phyloP scores from a whole-genome alignment of 495 filamentous ascomycete species.

The Neurospora hispaniola region DNA sequence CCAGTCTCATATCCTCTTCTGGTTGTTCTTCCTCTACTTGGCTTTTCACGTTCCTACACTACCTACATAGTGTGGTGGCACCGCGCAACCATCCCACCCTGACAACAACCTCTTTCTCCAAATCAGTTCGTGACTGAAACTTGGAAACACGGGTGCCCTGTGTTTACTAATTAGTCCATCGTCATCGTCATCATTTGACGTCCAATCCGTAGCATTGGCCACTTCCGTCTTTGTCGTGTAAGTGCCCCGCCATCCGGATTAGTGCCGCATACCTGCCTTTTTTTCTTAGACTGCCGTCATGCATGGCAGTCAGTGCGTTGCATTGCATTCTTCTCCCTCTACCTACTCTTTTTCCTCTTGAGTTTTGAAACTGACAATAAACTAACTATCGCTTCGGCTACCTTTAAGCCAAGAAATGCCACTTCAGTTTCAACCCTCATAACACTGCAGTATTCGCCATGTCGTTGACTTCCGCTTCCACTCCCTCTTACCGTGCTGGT shows the following conservation, averaged over 20 bases:
- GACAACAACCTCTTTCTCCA: not conserved
- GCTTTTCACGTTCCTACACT: not conserved
- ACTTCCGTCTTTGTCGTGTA: not conserved
- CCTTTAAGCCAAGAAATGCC: not conserved
- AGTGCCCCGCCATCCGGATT: not conserved
- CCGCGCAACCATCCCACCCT: not conserved
- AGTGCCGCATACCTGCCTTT: not conserved
- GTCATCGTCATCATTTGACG: not conserved
- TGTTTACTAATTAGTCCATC: not conserved
- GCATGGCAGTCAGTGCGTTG: not conserved
- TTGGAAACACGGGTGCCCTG: not conserved
- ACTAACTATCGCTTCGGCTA: not conserved
- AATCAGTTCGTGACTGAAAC: not conserved
- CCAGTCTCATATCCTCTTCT: not conserved
- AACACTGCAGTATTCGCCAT: constrained; percentile 14
- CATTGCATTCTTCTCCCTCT: too few species aligned
- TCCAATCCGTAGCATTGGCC: not conserved
- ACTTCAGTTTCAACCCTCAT: not conserved
- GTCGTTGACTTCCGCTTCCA: constrained; percentile 24
- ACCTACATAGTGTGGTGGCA: not conserved
- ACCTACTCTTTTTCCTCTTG: not conserved
- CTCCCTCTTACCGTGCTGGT: constrained; percentile 22
- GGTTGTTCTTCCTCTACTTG: not conserved
- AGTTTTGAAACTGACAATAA: not conserved
- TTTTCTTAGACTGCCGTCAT: not conserved